Evolutionary conservation across 2,329 filamentous ascomycete species (phyloP).

Genomic region (Thermochaetoides dissita): DNA sequence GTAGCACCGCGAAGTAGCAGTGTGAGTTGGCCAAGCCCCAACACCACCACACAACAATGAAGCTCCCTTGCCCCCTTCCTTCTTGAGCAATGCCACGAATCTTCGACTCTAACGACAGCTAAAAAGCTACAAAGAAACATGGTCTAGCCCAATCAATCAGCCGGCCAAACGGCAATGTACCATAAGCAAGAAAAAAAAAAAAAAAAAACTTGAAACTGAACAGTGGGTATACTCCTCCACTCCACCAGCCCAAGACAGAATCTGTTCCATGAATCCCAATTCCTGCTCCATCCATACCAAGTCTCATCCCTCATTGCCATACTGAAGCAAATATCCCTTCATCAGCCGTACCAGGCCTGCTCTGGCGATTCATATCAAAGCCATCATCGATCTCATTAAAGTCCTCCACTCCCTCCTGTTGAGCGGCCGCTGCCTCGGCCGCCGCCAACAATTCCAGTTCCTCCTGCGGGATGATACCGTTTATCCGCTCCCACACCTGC

Average conservation of each 20-base stretch:
- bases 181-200: not conserved
- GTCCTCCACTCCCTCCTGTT: slow-evolving; percentile 15
- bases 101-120: too few species aligned
- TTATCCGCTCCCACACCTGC: slow-evolving; percentile 60
- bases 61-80: not conserved
- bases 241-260: not conserved
- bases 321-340: not conserved
- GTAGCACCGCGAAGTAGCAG: too few species aligned
- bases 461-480: slow-evolving; percentile 32
- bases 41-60: not conserved
- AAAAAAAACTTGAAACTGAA: not conserved
- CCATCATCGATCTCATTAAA: not conserved
- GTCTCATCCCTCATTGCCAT: not conserved
- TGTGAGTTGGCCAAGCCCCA: not conserved
- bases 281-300: not conserved
- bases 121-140: not conserved
- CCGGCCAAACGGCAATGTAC: too few species aligned
- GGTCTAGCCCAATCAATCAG: not conserved
- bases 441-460: slow-evolving; percentile 24
- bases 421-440: slow-evolving; percentile 21
- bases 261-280: not conserved
- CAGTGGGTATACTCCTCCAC: slow-evolving; percentile 8
- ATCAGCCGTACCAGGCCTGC: not conserved
- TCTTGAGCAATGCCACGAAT: too few species aligned
- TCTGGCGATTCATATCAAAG: too few species aligned